Percentiles rank a stretch among this genome's conserved stretches.
Conservation (phyloP, 345 rosid species). For the Mangifera indica region DNA sequence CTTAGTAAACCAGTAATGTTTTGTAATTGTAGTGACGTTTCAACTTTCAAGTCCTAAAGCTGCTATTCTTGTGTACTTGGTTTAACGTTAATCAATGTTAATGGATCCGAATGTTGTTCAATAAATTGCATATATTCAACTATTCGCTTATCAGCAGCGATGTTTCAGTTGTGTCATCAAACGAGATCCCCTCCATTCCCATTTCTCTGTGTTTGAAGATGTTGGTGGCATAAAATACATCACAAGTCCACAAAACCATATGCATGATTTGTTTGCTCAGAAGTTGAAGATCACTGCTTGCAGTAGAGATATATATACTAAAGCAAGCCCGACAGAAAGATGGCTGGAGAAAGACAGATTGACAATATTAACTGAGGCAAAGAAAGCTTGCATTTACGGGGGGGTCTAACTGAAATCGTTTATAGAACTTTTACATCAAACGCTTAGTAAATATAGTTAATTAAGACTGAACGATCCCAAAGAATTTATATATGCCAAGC, state of each 20-base stretch:
- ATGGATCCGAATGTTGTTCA: not conserved
- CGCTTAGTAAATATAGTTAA: too few relatives aligned
- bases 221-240: not conserved
- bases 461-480: too few relatives aligned
- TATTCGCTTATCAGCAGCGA: too few relatives aligned
- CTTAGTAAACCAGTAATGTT: not conserved
- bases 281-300: not conserved
- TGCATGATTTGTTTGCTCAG: not conserved
- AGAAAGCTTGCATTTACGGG: not conserved
- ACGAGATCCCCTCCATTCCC: not conserved
- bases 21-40: not conserved
- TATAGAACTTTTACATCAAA: too few relatives aligned
- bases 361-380: not conserved
- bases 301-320: not conserved
- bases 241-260: not conserved
- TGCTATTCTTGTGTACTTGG: not conserved
- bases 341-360: not conserved
- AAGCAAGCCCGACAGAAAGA: not conserved
- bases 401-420: too few relatives aligned
- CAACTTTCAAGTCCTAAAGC: not conserved
- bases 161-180: not conserved
- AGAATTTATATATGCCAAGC: too few relatives aligned
- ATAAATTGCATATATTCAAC: too few relatives aligned
- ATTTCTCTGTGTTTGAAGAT: not conserved
- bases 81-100: not conserved